phyloP scores from a whole-genome alignment of 441 rosid species.

The Viola pubescens region DNA sequence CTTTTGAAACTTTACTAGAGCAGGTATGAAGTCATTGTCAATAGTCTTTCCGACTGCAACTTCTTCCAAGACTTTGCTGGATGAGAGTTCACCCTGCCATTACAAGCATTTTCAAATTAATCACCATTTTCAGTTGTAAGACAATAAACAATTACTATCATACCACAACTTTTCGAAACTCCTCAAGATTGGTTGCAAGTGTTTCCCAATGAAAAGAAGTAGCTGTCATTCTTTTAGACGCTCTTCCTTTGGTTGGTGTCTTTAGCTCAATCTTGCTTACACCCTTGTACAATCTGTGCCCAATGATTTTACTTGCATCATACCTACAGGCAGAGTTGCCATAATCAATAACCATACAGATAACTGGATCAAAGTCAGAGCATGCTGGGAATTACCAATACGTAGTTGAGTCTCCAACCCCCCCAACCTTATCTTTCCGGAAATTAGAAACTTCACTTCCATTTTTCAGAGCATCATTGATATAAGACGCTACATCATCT shows the following conservation, averaged over 20 bases:
- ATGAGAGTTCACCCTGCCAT: constrained; percentile 55
- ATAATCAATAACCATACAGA: constrained; percentile 18
- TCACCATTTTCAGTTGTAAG: constrained; percentile 8
- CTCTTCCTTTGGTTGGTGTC: constrained; percentile 29
- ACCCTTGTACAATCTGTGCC: constrained; percentile 70
- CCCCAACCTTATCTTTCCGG: constrained; percentile 58
- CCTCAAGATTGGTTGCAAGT: constrained; percentile 64
- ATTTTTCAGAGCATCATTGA: constrained; percentile 44
- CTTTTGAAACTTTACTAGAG: constrained; percentile 52
- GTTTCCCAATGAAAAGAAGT: constrained; percentile 54
- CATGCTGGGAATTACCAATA: constrained; percentile 54
- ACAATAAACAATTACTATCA: constrained; percentile 19
- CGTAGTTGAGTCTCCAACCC: constrained; percentile 46
- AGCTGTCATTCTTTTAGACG: constrained; percentile 22
- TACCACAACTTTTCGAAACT: constrained; percentile 53
- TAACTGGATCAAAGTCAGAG: constrained; percentile 11
- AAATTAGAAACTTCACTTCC: constrained; percentile 39
- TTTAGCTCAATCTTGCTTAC: constrained; percentile 25
- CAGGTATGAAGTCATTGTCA: constrained; percentile 44
- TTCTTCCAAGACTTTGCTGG: constrained; percentile 43
- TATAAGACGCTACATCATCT: constrained; percentile 47
- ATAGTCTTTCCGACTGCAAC: constrained; percentile 47
- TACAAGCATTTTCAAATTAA: constrained; percentile 16
- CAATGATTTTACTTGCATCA: constrained; percentile 56
- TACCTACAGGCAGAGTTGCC: constrained; percentile 34